Evolutionary conservation across 2,329 filamentous ascomycete genomes (phyloP).

Genomic region (Xylariaceae sp.): DNA sequence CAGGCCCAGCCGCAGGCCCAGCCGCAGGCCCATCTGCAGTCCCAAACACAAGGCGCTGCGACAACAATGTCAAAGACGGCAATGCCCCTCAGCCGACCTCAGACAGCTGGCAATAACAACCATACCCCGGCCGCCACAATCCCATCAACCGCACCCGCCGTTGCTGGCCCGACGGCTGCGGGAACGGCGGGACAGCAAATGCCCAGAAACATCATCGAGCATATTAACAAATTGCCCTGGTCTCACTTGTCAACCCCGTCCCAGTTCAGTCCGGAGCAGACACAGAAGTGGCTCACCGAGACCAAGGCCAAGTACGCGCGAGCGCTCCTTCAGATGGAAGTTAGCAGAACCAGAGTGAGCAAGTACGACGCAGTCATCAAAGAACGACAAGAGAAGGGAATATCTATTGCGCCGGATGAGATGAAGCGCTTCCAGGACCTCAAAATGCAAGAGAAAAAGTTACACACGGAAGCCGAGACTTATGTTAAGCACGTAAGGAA

Average conservation of each 20-base stretch:
- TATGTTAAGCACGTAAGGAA: constrained; percentile 24
- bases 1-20: constrained; percentile 5
- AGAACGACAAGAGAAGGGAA: constrained; percentile 25
- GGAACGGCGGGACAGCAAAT: constrained; percentile 7
- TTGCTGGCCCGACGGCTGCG: not conserved
- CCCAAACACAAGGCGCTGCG: constrained; percentile 22
- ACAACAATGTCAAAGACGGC: constrained; percentile 19
- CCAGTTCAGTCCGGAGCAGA: constrained; percentile 20
- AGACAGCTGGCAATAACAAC: constrained; percentile 7
- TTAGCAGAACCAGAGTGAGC: constrained; percentile 12
- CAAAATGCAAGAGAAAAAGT: constrained; percentile 19
- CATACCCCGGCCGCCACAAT: not conserved
- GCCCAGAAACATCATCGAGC: constrained; percentile 24
- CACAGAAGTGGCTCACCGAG: constrained; percentile 18
- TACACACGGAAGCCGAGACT: constrained; percentile 21
- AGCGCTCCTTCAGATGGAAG: constrained; percentile 28
- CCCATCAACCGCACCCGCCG: constrained; percentile 6
- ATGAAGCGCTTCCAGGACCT: constrained; percentile 22
- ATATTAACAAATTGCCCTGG: constrained; percentile 28
- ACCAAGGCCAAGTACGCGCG: constrained; percentile 24
- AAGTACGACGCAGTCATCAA: constrained; percentile 25
- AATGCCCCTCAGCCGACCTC: constrained; percentile 19
- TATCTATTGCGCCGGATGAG: constrained; percentile 21
- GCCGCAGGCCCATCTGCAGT: constrained; percentile 13
- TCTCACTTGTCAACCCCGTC: constrained; percentile 13